These are phyloP conservation scores for Gaultheria prostrata DNA, from an alignment of 148 eudicot species.

Conservation along the genomic window DNA sequence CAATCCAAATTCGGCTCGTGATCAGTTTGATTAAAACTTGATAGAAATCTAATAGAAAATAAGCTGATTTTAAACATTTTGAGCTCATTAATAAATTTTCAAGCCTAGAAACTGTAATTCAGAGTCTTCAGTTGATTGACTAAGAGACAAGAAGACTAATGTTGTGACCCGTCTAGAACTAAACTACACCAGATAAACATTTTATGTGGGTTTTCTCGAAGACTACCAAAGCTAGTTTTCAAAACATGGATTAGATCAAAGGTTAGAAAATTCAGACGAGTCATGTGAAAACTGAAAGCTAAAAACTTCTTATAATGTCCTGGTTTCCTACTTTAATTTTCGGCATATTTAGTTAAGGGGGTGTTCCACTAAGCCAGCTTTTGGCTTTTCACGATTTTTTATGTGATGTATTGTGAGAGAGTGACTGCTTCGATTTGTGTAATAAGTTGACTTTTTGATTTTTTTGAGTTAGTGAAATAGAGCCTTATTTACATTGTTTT, in stretches of 20 bases:
- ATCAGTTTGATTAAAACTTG: too few species aligned
- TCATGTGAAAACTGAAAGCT: not conserved
- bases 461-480: too few species aligned
- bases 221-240: not conserved
- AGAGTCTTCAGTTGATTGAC: not conserved
- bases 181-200: not conserved
- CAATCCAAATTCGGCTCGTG: too few species aligned
- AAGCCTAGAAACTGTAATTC: conserved; percentile 1
- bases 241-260: not conserved
- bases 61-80: not conserved
- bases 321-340: not conserved
- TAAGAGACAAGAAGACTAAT: not conserved
- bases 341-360: too few species aligned
- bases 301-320: not conserved
- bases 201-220: not conserved
- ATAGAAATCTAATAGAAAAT: too few species aligned
- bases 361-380: too few species aligned
- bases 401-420: too few species aligned
- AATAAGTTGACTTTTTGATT: too few species aligned
- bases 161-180: not conserved
- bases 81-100: not conserved
- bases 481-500: too few species aligned
- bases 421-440: too few species aligned
- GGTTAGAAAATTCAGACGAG: not conserved
- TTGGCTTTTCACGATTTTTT: too few species aligned